A percentile compares a stretch with the other conserved stretches of the same genome.
Evolutionary conservation across 257 asterid species (phyloP).

Genomic region (Salvia splendens): DNA sequence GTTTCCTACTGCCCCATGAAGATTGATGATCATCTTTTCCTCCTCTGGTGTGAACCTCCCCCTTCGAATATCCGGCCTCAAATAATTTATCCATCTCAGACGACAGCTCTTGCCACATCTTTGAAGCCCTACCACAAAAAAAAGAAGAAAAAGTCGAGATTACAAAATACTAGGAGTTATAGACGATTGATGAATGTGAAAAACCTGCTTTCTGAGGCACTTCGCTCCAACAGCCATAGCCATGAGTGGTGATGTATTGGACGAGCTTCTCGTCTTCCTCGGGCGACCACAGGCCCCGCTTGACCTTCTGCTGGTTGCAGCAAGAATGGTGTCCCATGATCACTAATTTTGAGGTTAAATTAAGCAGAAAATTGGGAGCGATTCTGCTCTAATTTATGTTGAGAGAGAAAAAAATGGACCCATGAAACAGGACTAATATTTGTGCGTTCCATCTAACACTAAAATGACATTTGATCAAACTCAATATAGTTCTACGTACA

Average conservation of each 20-base stretch:
- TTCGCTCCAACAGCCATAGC: slow-evolving; percentile 97
- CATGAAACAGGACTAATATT: slow-evolving; percentile 41
- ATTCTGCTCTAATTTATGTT: slow-evolving; percentile 31
- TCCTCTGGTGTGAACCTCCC: slow-evolving; percentile 84
- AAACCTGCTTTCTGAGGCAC: slow-evolving; percentile 96
- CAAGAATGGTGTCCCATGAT: slow-evolving; percentile 89
- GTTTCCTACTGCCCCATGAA: slow-evolving; percentile 88
- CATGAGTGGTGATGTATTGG: slow-evolving; percentile 66
- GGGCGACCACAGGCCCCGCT: slow-evolving; percentile 95
- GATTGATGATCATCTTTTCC: slow-evolving; percentile 78
- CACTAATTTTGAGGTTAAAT: not conserved
- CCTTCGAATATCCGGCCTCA: slow-evolving; percentile 87
- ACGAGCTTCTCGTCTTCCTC: slow-evolving; percentile 89
- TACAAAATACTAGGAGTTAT: too few relatives aligned
- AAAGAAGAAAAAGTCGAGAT: not conserved
- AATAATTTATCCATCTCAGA: slow-evolving; percentile 80
- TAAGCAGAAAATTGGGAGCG: not conserved
- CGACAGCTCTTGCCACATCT: slow-evolving; percentile 93
- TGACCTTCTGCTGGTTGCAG: slow-evolving; percentile 96
- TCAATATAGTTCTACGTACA: slow-evolving; percentile 42
- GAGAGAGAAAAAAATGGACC: slow-evolving; percentile 33
- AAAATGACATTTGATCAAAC: slow-evolving; percentile 77
- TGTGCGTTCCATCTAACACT: slow-evolving; percentile 71
- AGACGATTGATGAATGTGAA: not conserved
- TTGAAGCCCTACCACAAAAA: slow-evolving; percentile 59